Conservation (phyloP, 176 grass and related monocot species). For the Phoenix roebelenii region DNA sequence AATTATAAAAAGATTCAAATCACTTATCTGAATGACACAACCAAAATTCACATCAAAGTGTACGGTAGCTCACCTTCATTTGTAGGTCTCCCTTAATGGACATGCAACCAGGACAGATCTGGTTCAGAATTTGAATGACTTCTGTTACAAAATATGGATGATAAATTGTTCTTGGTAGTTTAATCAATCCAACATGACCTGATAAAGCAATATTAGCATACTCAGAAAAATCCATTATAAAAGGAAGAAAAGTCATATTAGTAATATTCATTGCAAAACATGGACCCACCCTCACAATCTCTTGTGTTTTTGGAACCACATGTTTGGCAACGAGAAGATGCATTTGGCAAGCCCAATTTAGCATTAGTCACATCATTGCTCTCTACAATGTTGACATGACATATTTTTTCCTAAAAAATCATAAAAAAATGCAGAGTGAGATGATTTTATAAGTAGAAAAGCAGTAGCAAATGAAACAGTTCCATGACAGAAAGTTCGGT, state of each 20-base stretch:
- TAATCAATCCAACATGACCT: constrained; percentile 77
- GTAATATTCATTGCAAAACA: not conserved
- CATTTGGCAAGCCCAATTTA: constrained; percentile 73
- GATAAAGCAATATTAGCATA: constrained; percentile 17
- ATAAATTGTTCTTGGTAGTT: constrained; percentile 60
- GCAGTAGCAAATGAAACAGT: too few relatives aligned
- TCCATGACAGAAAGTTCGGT: too few relatives aligned
- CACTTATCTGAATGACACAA: too few relatives aligned
- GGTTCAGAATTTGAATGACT: constrained; percentile 78
- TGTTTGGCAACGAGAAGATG: constrained; percentile 44
- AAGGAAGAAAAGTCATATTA: too few relatives aligned
- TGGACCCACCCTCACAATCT: constrained; percentile 63
- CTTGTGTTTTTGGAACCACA: constrained; percentile 52
- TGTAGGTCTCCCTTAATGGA: constrained; percentile 40
- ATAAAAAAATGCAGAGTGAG: too few relatives aligned
- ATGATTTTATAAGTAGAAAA: too few relatives aligned
- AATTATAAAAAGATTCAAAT: too few relatives aligned
- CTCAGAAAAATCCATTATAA: too few relatives aligned
- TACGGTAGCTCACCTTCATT: constrained; percentile 40
- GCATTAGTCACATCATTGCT: constrained; percentile 56
- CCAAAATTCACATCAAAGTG: too few relatives aligned
- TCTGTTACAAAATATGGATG: constrained; percentile 64
- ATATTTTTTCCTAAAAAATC: constrained; percentile 46
- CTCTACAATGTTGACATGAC: constrained; percentile 44
- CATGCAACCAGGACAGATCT: constrained; percentile 73